A percentile compares a stretch with the other conserved stretches of the same genome.
Evolutionary conservation across 345 rosid species (phyloP).

Genomic region (Euclidium syriacum): DNA sequence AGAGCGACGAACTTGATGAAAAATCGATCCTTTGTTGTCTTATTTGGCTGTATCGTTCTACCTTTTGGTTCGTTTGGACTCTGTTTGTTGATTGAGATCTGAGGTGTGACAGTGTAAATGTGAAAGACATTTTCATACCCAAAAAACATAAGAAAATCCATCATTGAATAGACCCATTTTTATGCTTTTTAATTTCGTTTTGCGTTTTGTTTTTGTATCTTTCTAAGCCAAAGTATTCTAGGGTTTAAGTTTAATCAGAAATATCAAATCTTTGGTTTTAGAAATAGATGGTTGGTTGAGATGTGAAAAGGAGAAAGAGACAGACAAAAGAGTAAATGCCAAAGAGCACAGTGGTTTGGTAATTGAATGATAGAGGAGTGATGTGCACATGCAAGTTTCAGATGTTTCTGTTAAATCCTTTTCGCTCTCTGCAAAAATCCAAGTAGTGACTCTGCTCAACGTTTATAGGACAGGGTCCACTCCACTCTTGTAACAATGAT

Average conservation of each 20-base stretch:
- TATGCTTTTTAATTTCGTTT: conserved; percentile 7
- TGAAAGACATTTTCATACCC: conserved; percentile 12
- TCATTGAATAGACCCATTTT: not conserved
- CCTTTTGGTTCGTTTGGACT: not conserved
- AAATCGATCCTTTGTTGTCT: not conserved
- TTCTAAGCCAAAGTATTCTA: not conserved
- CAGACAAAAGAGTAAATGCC: conserved; percentile 19
- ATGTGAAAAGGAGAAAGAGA: not conserved
- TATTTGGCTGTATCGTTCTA: not conserved
- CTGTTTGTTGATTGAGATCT: conserved; percentile 22
- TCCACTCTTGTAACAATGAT: too few relatives aligned
- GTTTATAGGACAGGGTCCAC: conserved; percentile 21
- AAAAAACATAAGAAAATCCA: conserved; percentile 3
- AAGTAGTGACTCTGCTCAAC: conserved; percentile 17
- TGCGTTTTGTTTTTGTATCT: not conserved
- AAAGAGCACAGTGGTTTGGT: conserved; percentile 10
- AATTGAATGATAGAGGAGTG: conserved; percentile 12
- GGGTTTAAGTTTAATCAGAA: not conserved
- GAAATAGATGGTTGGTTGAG: not conserved
- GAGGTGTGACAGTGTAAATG: conserved; percentile 27
- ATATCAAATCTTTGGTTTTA: not conserved
- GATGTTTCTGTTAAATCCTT: conserved; percentile 22
- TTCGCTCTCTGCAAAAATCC: conserved; percentile 2
- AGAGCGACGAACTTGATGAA: conserved; percentile 35
- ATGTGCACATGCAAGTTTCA: conserved; percentile 32